Evolutionary conservation across 345 rosid genomes (phyloP), one percentile per base, ranked within the genome.

Genomic region (Garcia nutans): DNA sequence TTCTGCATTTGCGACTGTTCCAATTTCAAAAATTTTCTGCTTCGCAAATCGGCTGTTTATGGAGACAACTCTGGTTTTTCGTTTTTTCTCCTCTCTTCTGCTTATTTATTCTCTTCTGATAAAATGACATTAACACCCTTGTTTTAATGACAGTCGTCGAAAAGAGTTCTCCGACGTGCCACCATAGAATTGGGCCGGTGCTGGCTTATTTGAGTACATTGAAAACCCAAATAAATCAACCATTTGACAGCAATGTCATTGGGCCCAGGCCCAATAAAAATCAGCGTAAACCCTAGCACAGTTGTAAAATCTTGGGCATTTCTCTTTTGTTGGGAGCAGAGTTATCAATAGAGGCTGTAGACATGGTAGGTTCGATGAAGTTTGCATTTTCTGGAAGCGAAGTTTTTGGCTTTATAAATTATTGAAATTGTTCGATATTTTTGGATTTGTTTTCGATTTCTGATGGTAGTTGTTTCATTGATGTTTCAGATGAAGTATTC

Each of bases 401-500:
- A 19, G 5, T n/a, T 12, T 13, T 6, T 19, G 16, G 23, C n/a
- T 71, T 41, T 24, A 28, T 20, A 12, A 57, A 55, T 52, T 6
- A 13, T 10, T n/a, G 55, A 44, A 60, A 17, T 13, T 37, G 66
- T 65, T 52, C 12, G 23, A 0, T 74, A 37, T 8, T 69, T 49
- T 65, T 45, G 10, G 41, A 63, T 55, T 10, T 22, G 41, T 58
- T 58, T 71, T 17, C 16, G 20, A 11, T 45, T 58, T 75, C 11
- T 62, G 55, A 62, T 60, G 50, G 33, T 23, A 70, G 74, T n/a
- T 60, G 37, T 62, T 74, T 76, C 77, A 61, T 67, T 71, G n/a
- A 15, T 15, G 45, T 63, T 12, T 79, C 82, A 89, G 92, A 91
- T 88, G 85, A 90, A 90, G 88, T 92, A 92, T 70, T 89, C 92